These are phyloP conservation scores for Cryptosporidium baileyi DNA, from an alignment of 169 alveolate species.

Conservation along the genomic window DNA sequence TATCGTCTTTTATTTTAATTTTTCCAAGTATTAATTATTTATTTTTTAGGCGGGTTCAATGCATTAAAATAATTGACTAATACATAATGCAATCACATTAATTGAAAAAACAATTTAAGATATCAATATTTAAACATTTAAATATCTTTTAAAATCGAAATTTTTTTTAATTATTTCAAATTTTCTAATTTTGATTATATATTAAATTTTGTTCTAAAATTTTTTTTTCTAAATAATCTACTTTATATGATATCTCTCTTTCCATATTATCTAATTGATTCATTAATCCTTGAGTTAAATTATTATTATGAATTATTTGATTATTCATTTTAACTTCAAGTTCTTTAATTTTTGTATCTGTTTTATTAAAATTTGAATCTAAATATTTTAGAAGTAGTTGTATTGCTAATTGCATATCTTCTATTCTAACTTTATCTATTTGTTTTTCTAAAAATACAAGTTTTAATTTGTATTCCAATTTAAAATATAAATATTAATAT, in stretches of 20 bases:
- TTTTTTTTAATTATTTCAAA: too few species aligned
- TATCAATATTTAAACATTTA: too few species aligned
- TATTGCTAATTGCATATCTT: conserved; percentile 43
- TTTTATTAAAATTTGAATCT: conserved; percentile 3
- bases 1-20: too few species aligned
- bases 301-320: background rate
- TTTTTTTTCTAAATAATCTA: conserved; percentile 13
- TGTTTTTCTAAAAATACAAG: conserved; percentile 4
- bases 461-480: background rate
- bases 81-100: too few species aligned
- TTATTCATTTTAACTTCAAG: background rate
- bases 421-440: conserved; percentile 52
- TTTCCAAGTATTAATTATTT: too few species aligned
- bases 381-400: conserved; percentile 5
- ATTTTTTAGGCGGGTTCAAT: too few species aligned
- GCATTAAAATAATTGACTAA: too few species aligned
- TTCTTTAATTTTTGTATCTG: background rate
- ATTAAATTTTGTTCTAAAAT: background rate
- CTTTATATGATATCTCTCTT: background rate
- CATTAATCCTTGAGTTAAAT: background rate
- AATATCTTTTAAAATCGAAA: too few species aligned
- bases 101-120: too few species aligned
- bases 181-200: too few species aligned
- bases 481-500: background rate
- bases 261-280: conserved; percentile 32